Evolutionary conservation across 371 early-diverging fungal genomes (phyloP).

Genomic region (Choanephora cucurbitarum): DNA sequence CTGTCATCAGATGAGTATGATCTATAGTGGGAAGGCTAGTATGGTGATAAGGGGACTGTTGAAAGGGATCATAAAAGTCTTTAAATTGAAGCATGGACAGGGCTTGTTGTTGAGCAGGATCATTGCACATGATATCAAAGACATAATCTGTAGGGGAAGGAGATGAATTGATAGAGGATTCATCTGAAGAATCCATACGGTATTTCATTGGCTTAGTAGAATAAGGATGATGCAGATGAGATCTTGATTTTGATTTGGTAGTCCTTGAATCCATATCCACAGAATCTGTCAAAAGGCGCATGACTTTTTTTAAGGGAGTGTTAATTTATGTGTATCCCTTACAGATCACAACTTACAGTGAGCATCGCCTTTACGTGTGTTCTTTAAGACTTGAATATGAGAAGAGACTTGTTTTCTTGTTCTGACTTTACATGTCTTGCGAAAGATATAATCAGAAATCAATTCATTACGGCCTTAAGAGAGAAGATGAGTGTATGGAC

Average conservation of each 20-base stretch:
- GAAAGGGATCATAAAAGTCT: conserved; percentile 32
- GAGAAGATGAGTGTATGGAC: too few species aligned
- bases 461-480: conserved; percentile 69
- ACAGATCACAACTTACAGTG: conserved; percentile 31
- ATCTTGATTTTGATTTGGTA: not conserved
- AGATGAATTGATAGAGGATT: conserved; percentile 51
- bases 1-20: not conserved
- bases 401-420: conserved; percentile 82
- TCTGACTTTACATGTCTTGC: conserved; percentile 63
- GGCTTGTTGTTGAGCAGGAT: conserved; percentile 21
- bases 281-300: conserved; percentile 48
- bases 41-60: conserved; percentile 14
- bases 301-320: conserved; percentile 28
- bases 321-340: not conserved
- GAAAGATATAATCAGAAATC: conserved; percentile 74
- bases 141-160: conserved; percentile 51
- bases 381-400: conserved; percentile 79
- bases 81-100: conserved; percentile 27
- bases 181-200: conserved; percentile 33
- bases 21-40: too few species aligned
- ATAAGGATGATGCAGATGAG: not conserved
- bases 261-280: conserved; percentile 27
- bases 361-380: conserved; percentile 65
- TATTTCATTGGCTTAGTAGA: not conserved
- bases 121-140: conserved; percentile 49